These are phyloP conservation scores for Dictyostelium firmibasis DNA, from an alignment of 78 protist species.

Conservation along the genomic window DNA sequence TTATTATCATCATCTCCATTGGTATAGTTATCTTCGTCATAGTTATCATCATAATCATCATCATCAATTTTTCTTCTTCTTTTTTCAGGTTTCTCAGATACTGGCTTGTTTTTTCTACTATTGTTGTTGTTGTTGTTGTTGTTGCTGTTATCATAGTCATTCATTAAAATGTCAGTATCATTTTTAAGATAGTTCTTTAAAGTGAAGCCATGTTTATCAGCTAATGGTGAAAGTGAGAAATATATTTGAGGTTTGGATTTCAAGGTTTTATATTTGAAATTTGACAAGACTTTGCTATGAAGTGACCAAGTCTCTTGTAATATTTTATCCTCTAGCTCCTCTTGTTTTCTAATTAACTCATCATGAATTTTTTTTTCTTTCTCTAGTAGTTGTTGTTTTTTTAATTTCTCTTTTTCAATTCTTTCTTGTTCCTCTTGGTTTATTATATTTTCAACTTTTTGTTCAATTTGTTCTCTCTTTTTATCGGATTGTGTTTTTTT, in stretches of 20 bases:
- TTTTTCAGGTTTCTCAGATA: not conserved
- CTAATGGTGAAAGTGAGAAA: conserved; percentile 20
- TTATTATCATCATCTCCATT: not conserved
- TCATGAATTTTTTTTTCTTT: conserved; percentile 4
- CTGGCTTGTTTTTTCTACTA: not conserved
- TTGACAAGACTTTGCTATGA: not conserved
- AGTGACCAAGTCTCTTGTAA: conserved; percentile 30
- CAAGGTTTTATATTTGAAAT: conserved; percentile 18
- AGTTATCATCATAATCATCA: not conserved
- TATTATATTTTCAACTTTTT: conserved; percentile 24
- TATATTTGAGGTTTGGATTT: conserved; percentile 2
- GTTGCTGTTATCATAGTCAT: not conserved
- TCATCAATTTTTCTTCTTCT: not conserved
- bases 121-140: not conserved
- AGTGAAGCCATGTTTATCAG: conserved; percentile 17
- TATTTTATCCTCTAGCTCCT: not conserved
- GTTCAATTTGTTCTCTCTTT: conserved; percentile 34
- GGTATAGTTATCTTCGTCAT: not conserved
- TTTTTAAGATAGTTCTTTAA: not conserved
- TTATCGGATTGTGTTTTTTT: conserved; percentile 25
- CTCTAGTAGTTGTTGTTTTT: conserved; percentile 26
- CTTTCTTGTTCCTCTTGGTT: conserved; percentile 4
- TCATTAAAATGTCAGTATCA: not conserved
- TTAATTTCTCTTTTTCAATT: conserved; percentile 15
- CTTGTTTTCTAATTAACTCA: conserved; percentile 48